Evolutionary conservation across 129 eudicot genomes (phyloP).

Genomic region (sunflower (Helianthus annuus)): HanXRQr2.0-SUNRISE NC_035449.2:12693385-12693884

Average conservation of each 20-base stretch:
- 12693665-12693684: conserved; percentile 77
- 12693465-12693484: conserved; percentile 94
- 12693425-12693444: conserved; percentile 89
- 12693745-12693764: conserved; percentile 92
- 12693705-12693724: conserved; percentile 79
- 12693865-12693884: conserved; percentile 3
- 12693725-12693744: conserved; percentile 94
- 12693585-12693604: conserved; percentile 79
- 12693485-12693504: conserved; percentile 93
- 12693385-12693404: conserved; percentile 10
- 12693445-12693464: conserved; percentile 98
- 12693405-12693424: conserved; percentile 72
- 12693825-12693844: conserved; percentile 17
- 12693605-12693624: conserved; percentile 82
- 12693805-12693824: conserved; percentile 91
- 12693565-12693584: not conserved
- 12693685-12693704: conserved; percentile 76
- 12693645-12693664: conserved; percentile 75
- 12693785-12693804: conserved; percentile 86
- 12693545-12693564: not conserved
- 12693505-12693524: conserved; percentile 76
- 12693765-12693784: conserved; percentile 89
- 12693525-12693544: not conserved
- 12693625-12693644: conserved; percentile 82
- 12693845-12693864: conserved; percentile 21